phyloP scores from a whole-genome alignment of 2,329 filamentous ascomycete genomes.

The Alternaria dauci region DNA sequence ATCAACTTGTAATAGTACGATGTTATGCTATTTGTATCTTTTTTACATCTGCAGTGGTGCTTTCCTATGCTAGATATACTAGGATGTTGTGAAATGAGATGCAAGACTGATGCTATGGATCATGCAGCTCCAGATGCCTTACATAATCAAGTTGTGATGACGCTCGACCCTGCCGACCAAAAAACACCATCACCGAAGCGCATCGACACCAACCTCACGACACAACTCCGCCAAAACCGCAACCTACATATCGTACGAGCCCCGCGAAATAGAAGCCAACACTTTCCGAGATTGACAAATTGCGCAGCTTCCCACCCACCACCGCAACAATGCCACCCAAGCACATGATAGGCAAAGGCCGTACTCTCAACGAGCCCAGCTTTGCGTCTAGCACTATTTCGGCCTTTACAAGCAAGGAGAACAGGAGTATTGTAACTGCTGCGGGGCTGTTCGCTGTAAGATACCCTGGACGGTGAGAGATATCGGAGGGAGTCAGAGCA shows the following conservation, averaged over 20 bases:
- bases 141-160: constrained; percentile 16
- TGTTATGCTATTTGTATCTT: neutral
- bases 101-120: neutral
- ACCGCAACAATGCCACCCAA: constrained; percentile 43
- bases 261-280: neutral
- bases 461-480: constrained; percentile 5
- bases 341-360: constrained; percentile 36
- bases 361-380: constrained; percentile 45
- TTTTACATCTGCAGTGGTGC: neutral
- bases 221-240: constrained; percentile 2
- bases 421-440: constrained; percentile 58
- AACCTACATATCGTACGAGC: constrained; percentile 11
- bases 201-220: constrained; percentile 19
- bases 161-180: constrained; percentile 19
- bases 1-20: constrained; percentile 30
- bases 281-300: neutral
- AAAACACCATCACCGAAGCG: constrained; percentile 39
- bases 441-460: constrained; percentile 62
- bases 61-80: neutral
- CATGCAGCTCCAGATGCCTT: neutral
- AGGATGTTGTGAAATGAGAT: neutral
- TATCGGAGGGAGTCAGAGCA: neutral
- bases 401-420: constrained; percentile 57
- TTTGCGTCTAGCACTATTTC: constrained; percentile 53
- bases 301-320: neutral